These are phyloP conservation scores for Cyberlindnera euphorbiae DNA, from an alignment of 805 yeast species.

Conservation along the genomic window DNA sequence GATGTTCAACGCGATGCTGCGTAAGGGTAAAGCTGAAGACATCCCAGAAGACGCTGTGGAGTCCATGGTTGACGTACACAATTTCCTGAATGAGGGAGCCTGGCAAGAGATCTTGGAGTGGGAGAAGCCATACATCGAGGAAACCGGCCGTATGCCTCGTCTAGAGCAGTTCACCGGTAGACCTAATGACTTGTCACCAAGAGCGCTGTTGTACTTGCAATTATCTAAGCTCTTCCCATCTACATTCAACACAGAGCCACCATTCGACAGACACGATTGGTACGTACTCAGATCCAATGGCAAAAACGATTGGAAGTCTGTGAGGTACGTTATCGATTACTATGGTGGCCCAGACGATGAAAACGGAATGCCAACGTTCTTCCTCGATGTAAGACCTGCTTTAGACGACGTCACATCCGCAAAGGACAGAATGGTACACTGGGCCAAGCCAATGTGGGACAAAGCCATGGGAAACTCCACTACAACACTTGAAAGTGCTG, in stretches of 20 bases:
- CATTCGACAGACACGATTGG: slow-evolving; percentile 99
- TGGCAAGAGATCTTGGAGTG: slow-evolving; percentile 92
- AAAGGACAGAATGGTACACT: slow-evolving; percentile 61
- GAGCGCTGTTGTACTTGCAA: slow-evolving; percentile 65
- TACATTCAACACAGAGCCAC: slow-evolving; percentile 70
- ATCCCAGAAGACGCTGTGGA: slow-evolving; percentile 95
- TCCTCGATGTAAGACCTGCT: slow-evolving; percentile 94
- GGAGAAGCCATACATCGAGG: slow-evolving; percentile 70
- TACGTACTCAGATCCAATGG: slow-evolving; percentile 69
- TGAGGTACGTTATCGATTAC: slow-evolving; percentile 92
- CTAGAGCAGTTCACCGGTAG: slow-evolving; percentile 85
- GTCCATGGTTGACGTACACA: slow-evolving; percentile 95
- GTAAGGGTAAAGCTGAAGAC: slow-evolving; percentile 85
- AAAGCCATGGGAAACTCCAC: slow-evolving; percentile 47
- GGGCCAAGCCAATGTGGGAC: slow-evolving; percentile 63
- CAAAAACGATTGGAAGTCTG: slow-evolving; percentile 52
- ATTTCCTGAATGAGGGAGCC: slow-evolving; percentile 93
- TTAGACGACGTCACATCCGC: slow-evolving; percentile 63
- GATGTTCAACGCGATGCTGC: slow-evolving; percentile 96
- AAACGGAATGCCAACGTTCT: slow-evolving; percentile 86
- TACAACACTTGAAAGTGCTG: slow-evolving; percentile 3
- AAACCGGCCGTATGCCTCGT: slow-evolving; percentile 61
- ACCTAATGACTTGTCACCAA: slow-evolving; percentile 82
- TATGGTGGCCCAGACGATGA: slow-evolving; percentile 93
- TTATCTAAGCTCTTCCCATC: slow-evolving; percentile 71